Evolutionary conservation across 345 rosid genomes (phyloP).

Genomic region (Trapa bicornis): DNA sequence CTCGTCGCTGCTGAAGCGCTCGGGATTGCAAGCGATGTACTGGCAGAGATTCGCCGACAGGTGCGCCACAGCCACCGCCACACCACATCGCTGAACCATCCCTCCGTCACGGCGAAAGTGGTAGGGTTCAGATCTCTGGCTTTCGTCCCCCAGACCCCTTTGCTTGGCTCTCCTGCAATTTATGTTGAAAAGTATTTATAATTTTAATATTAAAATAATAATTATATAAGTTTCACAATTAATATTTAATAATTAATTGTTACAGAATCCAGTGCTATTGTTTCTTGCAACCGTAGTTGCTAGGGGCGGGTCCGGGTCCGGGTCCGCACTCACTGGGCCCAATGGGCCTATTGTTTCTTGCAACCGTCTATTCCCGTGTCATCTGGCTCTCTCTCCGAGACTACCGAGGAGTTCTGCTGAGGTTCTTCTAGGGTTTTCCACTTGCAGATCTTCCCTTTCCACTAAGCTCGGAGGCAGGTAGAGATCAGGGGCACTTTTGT

Average conservation of each 20-base stretch:
- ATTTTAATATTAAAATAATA: too few relatives aligned
- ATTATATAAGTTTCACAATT: too few relatives aligned
- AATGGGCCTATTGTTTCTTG: not conserved
- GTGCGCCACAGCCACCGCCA: conserved; percentile 43
- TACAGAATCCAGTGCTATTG: too few relatives aligned
- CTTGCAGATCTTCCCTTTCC: not conserved
- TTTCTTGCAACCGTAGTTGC: too few relatives aligned
- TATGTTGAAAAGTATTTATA: not conserved
- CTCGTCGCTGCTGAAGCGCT: conserved; percentile 45
- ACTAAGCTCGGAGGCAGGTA: not conserved
- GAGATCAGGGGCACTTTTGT: not conserved
- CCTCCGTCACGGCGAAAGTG: not conserved
- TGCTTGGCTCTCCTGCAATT: not conserved
- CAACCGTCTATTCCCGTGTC: conserved; percentile 1
- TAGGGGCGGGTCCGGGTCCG: too few relatives aligned
- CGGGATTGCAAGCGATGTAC: conserved; percentile 77
- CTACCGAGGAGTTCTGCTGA: not conserved
- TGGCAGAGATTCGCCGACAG: conserved; percentile 59
- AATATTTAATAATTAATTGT: too few relatives aligned
- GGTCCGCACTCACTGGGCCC: not conserved
- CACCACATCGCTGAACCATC: conserved; percentile 59
- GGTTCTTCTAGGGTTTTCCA: conserved; percentile 11
- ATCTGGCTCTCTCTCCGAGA: not conserved
- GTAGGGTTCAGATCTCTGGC: not conserved
- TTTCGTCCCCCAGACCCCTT: not conserved